These are phyloP conservation scores for Fusarium protoensiforme DNA, from an alignment of 2,329 filamentous ascomycete genomes.

Conservation along the genomic window DNA sequence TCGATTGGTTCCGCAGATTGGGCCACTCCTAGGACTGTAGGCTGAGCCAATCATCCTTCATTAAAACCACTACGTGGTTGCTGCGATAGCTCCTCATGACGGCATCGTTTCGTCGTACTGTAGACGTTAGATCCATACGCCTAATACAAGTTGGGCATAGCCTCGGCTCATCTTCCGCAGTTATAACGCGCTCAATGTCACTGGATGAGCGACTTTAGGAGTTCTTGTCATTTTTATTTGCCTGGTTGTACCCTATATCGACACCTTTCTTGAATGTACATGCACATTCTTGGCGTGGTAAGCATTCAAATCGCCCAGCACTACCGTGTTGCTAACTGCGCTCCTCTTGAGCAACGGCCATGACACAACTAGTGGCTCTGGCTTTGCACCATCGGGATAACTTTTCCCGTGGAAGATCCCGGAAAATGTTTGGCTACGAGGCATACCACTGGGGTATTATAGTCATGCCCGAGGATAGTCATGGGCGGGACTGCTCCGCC, in stretches of 20 bases:
- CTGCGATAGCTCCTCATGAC: neutral
- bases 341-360: neutral
- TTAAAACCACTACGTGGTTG: neutral
- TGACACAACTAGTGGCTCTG: conserved; percentile 36
- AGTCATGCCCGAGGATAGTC: conserved; percentile 33
- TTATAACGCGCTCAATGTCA: neutral
- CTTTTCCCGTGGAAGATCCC: conserved; percentile 39
- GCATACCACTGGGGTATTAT: conserved; percentile 49
- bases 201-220: neutral
- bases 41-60: neutral
- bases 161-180: too few relatives aligned
- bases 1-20: neutral
- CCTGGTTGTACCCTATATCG: neutral
- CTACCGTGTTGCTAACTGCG: neutral
- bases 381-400: conserved; percentile 43
- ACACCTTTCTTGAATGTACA: neutral
- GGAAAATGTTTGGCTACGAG: conserved; percentile 41
- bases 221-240: neutral
- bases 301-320: neutral
- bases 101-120: neutral
- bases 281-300: neutral
- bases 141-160: neutral
- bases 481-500: conserved; percentile 18
- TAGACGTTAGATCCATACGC: neutral
- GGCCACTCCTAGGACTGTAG: neutral